Percentiles rank a stretch among this genome's conserved stretches.
Conservation (phyloP, 2,329 filamentous ascomycete genomes). For the Fusarium austroafricanum region DNA sequence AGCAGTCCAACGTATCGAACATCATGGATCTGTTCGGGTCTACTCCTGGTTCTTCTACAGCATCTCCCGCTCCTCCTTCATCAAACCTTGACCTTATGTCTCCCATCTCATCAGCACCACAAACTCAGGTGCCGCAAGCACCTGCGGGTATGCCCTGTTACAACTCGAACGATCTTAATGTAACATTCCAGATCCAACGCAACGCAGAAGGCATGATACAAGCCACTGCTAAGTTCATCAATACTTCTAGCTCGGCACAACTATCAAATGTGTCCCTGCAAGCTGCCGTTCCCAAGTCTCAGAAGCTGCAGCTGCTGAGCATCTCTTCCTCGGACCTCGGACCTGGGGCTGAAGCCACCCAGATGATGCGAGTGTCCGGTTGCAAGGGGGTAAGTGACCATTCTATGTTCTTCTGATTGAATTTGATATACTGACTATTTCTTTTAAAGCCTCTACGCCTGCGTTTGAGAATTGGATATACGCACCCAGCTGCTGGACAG, state of each 20-base stretch:
- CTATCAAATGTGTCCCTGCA: conserved; percentile 86
- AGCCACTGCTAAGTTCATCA: conserved; percentile 85
- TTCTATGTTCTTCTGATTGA: not conserved
- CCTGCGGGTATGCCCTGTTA: conserved; percentile 78
- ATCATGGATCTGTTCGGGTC: conserved; percentile 91
- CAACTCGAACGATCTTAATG: conserved; percentile 83
- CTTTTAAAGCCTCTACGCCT: conserved; percentile 78
- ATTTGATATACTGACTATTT: conserved; percentile 2
- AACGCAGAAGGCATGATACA: conserved; percentile 84
- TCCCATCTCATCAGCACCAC: conserved; percentile 56
- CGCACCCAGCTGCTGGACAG: conserved; percentile 74
- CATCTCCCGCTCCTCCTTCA: conserved; percentile 53
- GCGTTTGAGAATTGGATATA: conserved; percentile 85
- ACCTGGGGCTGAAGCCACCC: conserved; percentile 84
- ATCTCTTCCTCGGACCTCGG: conserved; percentile 85
- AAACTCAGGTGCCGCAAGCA: conserved; percentile 52
- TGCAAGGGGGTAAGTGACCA: conserved; percentile 85
- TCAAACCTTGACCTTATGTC: conserved; percentile 63
- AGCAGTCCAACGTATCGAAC: conserved; percentile 69
- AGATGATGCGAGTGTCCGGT: conserved; percentile 88
- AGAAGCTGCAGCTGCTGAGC: conserved; percentile 90
- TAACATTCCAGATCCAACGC: conserved; percentile 86
- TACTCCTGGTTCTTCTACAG: conserved; percentile 53
- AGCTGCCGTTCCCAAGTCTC: conserved; percentile 94
- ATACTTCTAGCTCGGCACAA: conserved; percentile 72